These are phyloP conservation scores for Pyrenochaeta sp. DNA, from an alignment of 2,329 filamentous ascomycete species.

Conservation along the genomic window DNA sequence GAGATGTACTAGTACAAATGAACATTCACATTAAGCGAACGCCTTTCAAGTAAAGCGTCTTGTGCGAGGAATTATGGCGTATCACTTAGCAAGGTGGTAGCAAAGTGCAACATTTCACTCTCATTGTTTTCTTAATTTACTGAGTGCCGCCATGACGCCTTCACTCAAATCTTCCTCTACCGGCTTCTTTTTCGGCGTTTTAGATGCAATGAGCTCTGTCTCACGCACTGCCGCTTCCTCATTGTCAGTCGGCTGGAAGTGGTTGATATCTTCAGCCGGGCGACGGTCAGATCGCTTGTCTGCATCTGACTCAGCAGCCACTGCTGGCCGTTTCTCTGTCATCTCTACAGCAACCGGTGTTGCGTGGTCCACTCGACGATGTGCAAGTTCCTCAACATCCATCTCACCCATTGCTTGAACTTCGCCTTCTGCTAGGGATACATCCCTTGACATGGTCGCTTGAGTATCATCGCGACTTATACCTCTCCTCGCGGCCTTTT, in stretches of 20 bases:
- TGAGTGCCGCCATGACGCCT: slow-evolving; percentile 67
- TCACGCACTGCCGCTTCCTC: slow-evolving; percentile 58
- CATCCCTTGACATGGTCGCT: slow-evolving; percentile 32
- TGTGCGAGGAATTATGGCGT: no score
- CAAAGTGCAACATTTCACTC: no score
- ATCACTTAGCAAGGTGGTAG: no score
- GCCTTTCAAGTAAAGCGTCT: no score
- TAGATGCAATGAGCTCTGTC: slow-evolving; percentile 31
- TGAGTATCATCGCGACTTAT: slow-evolving; percentile 46
- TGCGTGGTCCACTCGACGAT: slow-evolving; percentile 39
- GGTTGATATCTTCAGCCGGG: slow-evolving; percentile 38
- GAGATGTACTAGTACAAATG: neutral
- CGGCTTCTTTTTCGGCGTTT: slow-evolving; percentile 46
- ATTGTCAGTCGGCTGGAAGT: slow-evolving; percentile 45
- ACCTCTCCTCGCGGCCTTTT: slow-evolving; percentile 71
- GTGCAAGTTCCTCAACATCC: slow-evolving; percentile 31
- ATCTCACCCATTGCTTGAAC: slow-evolving; percentile 14
- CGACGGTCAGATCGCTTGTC: slow-evolving; percentile 48
- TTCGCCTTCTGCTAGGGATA: slow-evolving; percentile 37
- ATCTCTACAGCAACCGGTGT: slow-evolving; percentile 39
- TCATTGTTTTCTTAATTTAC: slow-evolving; percentile 58
- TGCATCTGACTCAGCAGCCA: slow-evolving; percentile 38
- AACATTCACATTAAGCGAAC: no score
- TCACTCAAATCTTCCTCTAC: slow-evolving; percentile 61
- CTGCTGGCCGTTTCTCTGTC: slow-evolving; percentile 26